Conservation (phyloP, 2,329 filamentous ascomycete genomes). For the Alternaria solani region DNA sequence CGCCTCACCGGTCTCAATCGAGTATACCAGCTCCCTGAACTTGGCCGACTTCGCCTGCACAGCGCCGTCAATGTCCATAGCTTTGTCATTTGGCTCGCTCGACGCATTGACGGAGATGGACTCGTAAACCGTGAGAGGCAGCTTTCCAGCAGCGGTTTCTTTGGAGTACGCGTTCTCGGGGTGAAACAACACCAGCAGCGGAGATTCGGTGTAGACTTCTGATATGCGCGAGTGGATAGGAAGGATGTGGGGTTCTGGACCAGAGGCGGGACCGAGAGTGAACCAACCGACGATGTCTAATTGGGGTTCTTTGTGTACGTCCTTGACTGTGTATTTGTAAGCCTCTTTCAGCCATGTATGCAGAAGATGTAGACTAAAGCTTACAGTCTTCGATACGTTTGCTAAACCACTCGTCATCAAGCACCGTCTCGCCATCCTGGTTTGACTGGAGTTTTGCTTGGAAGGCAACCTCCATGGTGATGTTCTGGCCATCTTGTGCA, state of each 20-base stretch:
- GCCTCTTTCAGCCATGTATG: background rate
- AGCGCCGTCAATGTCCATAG: constrained; percentile 71
- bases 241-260: constrained; percentile 72
- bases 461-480: constrained; percentile 93
- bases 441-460: constrained; percentile 69
- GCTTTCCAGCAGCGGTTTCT: constrained; percentile 72
- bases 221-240: constrained; percentile 82
- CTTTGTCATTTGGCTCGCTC: constrained; percentile 48
- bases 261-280: constrained; percentile 75
- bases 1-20: constrained; percentile 90
- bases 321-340: constrained; percentile 70
- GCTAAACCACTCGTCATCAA: constrained; percentile 77
- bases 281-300: constrained; percentile 92
- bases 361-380: constrained; percentile 43
- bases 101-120: constrained; percentile 59
- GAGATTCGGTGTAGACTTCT: constrained; percentile 78
- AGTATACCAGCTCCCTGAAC: constrained; percentile 85
- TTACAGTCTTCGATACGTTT: constrained; percentile 84
- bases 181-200: constrained; percentile 89
- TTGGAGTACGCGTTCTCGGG: constrained; percentile 64
- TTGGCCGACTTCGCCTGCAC: constrained; percentile 62
- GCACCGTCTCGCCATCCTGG: constrained; percentile 64
- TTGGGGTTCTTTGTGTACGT: constrained; percentile 83
- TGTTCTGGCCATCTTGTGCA: constrained; percentile 86
- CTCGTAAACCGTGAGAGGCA: constrained; percentile 92